Evolutionary conservation across 1,284 basidiomycete genomes (phyloP), one percentile per base, ranked within the genome.

Genomic region (Irpex sp.): DNA sequence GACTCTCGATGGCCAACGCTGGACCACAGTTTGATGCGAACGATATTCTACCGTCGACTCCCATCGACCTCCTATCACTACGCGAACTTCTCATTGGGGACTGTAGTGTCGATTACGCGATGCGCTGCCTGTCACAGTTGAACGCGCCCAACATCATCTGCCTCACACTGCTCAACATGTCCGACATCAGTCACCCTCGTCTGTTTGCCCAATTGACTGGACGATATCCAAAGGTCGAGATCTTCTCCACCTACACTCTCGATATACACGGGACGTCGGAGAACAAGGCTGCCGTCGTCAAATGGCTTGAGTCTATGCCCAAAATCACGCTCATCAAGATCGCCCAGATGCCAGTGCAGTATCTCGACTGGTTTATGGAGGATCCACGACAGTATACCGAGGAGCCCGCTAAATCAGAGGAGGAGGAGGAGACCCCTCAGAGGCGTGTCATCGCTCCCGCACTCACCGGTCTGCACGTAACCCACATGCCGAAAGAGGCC

Each of bases 1-100:
- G 82, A 52, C 76, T 89, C 38, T 77, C 80, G 17, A 67, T 89
- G 31, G 84, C 88, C 67, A 82, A 83, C 59, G 85, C 85, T 44
- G 83, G 86, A 8, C 85, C 87, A 34, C 69, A 70, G 5, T 21
- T 58, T 31, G 37, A 58, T 11, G 13, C 57, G 11, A 31, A 15
- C 11, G 40, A 58, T 21, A 11, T 9, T 2, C 15, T 15, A 9
- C 15, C 34, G 54, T 13, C 61, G 38, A 60, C 66, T 1, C 81
- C 84, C 8, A 68, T 88, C 61, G 61, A 70, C 2, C 78, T 88
- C 56, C 76, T 75, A 6, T 67, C 76, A 38, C 77, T 90, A 5
- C 79, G 77, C 62, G 79, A 78, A 34, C 74, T 91, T 11, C 74
- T 82, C 36, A 66, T 89, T 15, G 84, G 84, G 15, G 82, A 86